Evolutionary conservation across 2,329 filamentous ascomycete genomes (phyloP).

Genomic region (Fusarium secorum): DNA sequence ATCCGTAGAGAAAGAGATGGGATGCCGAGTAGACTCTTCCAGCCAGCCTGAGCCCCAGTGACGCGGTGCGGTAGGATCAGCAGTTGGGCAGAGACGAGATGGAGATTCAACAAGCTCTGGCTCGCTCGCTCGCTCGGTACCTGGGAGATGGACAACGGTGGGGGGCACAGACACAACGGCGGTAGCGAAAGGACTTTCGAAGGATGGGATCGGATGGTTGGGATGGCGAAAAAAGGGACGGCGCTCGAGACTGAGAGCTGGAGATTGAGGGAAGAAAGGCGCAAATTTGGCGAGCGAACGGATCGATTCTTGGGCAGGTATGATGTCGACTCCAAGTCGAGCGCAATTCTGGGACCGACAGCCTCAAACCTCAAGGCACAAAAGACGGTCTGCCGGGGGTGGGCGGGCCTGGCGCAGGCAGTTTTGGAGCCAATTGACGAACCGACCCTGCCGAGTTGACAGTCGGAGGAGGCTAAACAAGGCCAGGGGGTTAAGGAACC

Average conservation of each 20-base stretch:
- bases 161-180: conserved; percentile 39
- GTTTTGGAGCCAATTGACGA: conserved; percentile 43
- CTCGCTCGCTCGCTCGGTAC: conserved; percentile 30
- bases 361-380: conserved; percentile 39
- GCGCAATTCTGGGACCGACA: conserved; percentile 32
- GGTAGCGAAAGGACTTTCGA: conserved; percentile 31
- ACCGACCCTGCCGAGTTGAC: conserved; percentile 43
- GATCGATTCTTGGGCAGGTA: conserved; percentile 36
- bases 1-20: conserved; percentile 16
- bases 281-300: conserved; percentile 36
- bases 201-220: conserved; percentile 19
- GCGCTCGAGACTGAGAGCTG: conserved; percentile 22
- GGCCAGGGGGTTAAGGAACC: conserved; percentile 40
- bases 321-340: conserved; percentile 42
- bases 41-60: conserved; percentile 36
- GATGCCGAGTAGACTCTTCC: conserved; percentile 32
- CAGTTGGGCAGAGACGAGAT: conserved; percentile 44
- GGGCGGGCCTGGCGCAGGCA: conserved; percentile 30
- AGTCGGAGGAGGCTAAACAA: conserved; percentile 42
- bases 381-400: conserved; percentile 44
- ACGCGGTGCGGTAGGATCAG: conserved; percentile 43
- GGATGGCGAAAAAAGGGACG: conserved; percentile 9
- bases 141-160: conserved; percentile 38
- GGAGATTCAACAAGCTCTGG: conserved; percentile 40
- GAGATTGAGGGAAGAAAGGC: conserved; percentile 34